Percentiles rank a stretch among this genome's conserved stretches.
Evolutionary conservation across 495 filamentous ascomycete species (phyloP).

Genomic region (Monascus purpureus): DNA sequence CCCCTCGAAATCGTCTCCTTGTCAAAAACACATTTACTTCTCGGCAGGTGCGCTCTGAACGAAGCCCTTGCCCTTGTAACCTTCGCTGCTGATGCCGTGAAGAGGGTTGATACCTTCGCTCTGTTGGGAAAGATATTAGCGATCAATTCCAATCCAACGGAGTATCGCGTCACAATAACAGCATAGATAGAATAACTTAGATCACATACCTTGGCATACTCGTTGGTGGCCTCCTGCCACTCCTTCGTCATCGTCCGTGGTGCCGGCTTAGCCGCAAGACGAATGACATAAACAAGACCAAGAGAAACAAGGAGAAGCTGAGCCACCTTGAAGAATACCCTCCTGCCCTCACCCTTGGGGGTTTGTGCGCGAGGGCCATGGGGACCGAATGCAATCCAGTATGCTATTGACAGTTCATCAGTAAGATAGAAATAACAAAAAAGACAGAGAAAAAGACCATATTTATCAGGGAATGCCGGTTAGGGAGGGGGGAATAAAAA

Average conservation of each 20-base stretch:
- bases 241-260: conserved; percentile 90
- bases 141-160: too few relatives aligned
- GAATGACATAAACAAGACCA: conserved; percentile 49
- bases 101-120: conserved; percentile 78
- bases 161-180: too few relatives aligned
- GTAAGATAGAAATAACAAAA: conserved; percentile 5
- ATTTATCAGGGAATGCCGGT: too few relatives aligned
- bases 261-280: conserved; percentile 47
- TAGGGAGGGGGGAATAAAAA: too few relatives aligned
- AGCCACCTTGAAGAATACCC: conserved; percentile 55
- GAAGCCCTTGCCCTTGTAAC: conserved; percentile 67
- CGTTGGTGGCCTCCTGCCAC: conserved; percentile 84
- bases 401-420: conserved; percentile 46
- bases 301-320: conserved; percentile 46
- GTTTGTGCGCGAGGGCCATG: conserved; percentile 77
- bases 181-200: conserved; percentile 2
- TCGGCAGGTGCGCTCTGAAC: conserved; percentile 53
- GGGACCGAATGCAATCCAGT: conserved; percentile 95
- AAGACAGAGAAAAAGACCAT: conserved; percentile 3
- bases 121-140: conserved; percentile 29
- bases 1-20: neutral
- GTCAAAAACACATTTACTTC: conserved; percentile 17
- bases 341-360: conserved; percentile 70
- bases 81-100: conserved; percentile 68
- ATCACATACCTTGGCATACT: conserved; percentile 67